phyloP scores from a whole-genome alignment of 2,329 filamentous ascomycete genomes.

The Aspergillus sclerotialis region DNA sequence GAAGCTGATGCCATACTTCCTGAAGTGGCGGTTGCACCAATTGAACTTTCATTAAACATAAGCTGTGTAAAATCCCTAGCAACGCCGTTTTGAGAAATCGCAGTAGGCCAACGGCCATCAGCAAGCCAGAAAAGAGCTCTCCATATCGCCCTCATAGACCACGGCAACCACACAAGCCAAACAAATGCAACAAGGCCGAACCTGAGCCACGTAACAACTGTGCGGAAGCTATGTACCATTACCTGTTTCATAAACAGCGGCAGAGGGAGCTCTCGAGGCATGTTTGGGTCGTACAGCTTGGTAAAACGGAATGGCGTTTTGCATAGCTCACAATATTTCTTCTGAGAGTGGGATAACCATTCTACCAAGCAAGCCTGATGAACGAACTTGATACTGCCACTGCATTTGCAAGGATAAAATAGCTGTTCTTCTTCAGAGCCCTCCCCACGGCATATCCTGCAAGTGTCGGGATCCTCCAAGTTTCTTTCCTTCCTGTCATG shows the following conservation, averaged over 20 bases:
- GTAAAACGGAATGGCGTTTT: constrained; percentile 98
- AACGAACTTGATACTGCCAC: constrained; percentile 96
- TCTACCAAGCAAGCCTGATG: constrained; percentile 98
- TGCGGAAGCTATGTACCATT: constrained; percentile 62
- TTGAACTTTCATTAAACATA: constrained; percentile 20
- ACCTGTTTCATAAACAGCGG: constrained; percentile 76
- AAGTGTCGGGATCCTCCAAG: constrained; percentile 66
- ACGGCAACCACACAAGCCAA: constrained; percentile 85
- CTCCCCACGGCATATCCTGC: constrained; percentile 92
- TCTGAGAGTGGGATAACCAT: constrained; percentile 97
- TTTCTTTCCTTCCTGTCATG: constrained; percentile 28
- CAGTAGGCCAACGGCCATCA: constrained; percentile 60
- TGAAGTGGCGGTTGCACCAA: constrained; percentile 12
- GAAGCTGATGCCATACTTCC: constrained; percentile 17
- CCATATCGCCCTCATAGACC: constrained; percentile 87
- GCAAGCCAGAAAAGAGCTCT: constrained; percentile 90
- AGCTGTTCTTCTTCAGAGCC: constrained; percentile 74
- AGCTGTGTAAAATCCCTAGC: constrained; percentile 14
- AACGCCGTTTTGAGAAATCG: constrained; percentile 16
- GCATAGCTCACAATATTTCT: constrained; percentile 99
- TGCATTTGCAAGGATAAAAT: constrained; percentile 98
- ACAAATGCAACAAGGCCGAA: constrained; percentile 72
- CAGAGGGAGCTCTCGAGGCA: constrained; percentile 77
- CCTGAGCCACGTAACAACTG: constrained; percentile 70
- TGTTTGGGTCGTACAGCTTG: constrained; percentile 89